Evolutionary conservation across 441 rosid species (phyloP), one percentile per base, ranked within the genome.

Genomic region (Mallotus japonicus): DNA sequence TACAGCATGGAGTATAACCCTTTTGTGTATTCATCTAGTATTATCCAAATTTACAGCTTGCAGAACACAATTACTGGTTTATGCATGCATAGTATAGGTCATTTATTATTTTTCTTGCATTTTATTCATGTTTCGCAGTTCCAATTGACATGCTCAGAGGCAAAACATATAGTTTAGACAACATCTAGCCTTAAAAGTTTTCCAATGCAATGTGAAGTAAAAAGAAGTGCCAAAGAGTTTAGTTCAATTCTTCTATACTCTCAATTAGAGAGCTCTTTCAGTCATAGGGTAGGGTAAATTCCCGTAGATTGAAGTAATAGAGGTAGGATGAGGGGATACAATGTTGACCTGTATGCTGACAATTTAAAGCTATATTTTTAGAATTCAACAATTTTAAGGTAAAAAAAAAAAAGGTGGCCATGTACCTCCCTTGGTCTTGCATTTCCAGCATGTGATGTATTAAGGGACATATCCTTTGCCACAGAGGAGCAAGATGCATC

Each of bases 341-440:
- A 5, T 5, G 15, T 53, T 53, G 8, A 22, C 17, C 40, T 22
- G 37, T 12, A 59, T 10, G 40, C 3, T 28, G 63, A 32, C 42
- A 34, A 61, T 3, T 34, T 61, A 17, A 61, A 17, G 15, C 46
- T 32, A 17, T 32, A 32, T 32, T 32, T 1, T 22, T 44, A 19
- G n/a, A 16, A 6, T 19, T 40, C 47, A 51, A 28, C 3, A 46
- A 34, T 28, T 28, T 42, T 12, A 22, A 34, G 19, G 40, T 34
- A n/a, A n/a, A n/a, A 24, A 32, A 28, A 17, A 14, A 40, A 66
- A 49, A 24, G 62, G 44, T 10, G 49, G 20, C 51, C 59, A 50
- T 42, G 56, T 63, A 87, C 90, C 90, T 81, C 77, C 58, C 67
- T n/a, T 75, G 73, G 44, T 53, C 67, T 68, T 50, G 54, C 73